These are phyloP conservation scores for Rosa chinensis DNA, from an alignment of 306 rosid genomes.

Conservation along the genomic window DNA sequence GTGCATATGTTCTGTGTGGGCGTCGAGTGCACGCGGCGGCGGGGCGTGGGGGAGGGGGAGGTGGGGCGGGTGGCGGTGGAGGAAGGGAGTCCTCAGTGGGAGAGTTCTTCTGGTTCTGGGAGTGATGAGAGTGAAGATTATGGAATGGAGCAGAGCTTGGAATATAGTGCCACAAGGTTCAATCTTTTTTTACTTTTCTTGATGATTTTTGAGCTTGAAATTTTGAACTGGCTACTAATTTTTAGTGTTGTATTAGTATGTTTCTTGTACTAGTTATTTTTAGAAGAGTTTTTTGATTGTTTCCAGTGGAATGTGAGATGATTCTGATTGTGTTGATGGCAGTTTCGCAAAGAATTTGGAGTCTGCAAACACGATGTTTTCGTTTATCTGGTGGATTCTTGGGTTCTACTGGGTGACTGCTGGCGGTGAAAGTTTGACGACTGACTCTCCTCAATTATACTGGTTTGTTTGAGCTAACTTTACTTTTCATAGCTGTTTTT, in stretches of 20 bases:
- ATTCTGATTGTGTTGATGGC: constrained; percentile 28
- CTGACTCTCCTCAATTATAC: constrained; percentile 77
- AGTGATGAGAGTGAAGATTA: constrained; percentile 63
- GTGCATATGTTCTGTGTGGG: constrained; percentile 62
- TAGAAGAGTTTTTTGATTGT: not conserved
- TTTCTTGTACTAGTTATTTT: not conserved
- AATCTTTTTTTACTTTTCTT: not conserved
- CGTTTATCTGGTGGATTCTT: constrained; percentile 87
- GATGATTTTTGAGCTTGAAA: not conserved
- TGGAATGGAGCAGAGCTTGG: constrained; percentile 26
- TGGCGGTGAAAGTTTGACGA: constrained; percentile 72
- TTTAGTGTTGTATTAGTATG: not conserved
- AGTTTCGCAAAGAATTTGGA: constrained; percentile 67
- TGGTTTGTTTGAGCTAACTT: constrained; percentile 54
- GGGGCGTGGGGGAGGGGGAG: constrained; percentile 22
- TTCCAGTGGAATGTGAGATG: not conserved
- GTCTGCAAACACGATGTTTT: constrained; percentile 79
- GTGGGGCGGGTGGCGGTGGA: constrained; percentile 7
- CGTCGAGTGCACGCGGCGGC: constrained; percentile 46
- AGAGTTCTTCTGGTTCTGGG: constrained; percentile 53
- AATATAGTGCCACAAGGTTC: constrained; percentile 49
- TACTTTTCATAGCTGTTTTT: not conserved
- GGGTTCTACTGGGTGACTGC: constrained; percentile 97
- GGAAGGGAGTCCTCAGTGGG: constrained; percentile 32
- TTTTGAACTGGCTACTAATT: not conserved